phyloP scores from a whole-genome alignment of 768 basidiomycete genomes.

The Vishniacozyma victoriae region DNA sequence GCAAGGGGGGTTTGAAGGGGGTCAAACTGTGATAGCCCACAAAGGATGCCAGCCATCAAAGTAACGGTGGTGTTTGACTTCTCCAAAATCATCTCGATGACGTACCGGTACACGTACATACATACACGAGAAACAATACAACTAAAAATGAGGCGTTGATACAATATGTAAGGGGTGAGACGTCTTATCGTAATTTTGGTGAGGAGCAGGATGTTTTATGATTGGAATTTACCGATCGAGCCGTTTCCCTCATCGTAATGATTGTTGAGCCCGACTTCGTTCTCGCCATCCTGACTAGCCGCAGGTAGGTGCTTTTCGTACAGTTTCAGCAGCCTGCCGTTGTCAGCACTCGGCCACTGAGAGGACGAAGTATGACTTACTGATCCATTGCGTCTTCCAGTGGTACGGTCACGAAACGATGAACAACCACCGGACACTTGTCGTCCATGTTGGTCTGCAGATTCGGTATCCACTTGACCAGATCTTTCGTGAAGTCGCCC shows the following conservation, averaged over 20 bases:
- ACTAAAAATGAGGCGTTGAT: background rate
- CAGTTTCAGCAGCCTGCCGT: slow-evolving; percentile 32
- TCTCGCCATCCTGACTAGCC: too few relatives aligned
- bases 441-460: slow-evolving; percentile 15
- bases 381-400: slow-evolving; percentile 46
- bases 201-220: background rate
- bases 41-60: background rate
- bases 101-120: background rate
- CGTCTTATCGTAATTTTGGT: too few relatives aligned
- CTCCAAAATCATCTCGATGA: background rate
- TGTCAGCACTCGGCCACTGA: slow-evolving; percentile 1
- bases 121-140: background rate
- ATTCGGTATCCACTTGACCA: slow-evolving; percentile 25
- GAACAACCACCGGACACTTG: slow-evolving; percentile 30
- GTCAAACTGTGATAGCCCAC: too few relatives aligned
- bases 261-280: slow-evolving; percentile 1
- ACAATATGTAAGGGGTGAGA: too few relatives aligned
- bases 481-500: slow-evolving; percentile 31
- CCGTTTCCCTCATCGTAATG: background rate
- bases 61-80: background rate
- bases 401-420: slow-evolving; percentile 33
- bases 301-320: slow-evolving; percentile 43
- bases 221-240: background rate
- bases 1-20: background rate
- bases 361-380: slow-evolving; percentile 20